phyloP scores from a whole-genome alignment of 352 stramenopile genomes.

The Poterioochromonas sp. region DNA sequence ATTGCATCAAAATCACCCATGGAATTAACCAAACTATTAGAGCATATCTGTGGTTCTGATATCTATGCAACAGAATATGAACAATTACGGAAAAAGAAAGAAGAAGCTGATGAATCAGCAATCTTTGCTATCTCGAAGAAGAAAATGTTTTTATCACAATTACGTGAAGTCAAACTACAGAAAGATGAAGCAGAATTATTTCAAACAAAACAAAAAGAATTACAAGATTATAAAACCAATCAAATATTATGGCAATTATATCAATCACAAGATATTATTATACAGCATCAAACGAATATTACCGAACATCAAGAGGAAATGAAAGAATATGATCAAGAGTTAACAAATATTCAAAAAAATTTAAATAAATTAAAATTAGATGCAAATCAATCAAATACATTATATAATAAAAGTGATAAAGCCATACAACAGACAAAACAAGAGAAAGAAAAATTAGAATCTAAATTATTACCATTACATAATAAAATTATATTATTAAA shows the following conservation, averaged over 20 bases:
- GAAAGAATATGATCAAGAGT: no score
- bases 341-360: no score
- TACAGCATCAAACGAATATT: background rate
- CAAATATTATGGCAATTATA: conserved; percentile 9
- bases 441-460: background rate
- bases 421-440: no score
- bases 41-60: conserved; percentile 84
- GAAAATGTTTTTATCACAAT: conserved; percentile 83
- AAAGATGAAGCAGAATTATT: conserved; percentile 79
- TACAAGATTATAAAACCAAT: conserved; percentile 48
- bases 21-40: conserved; percentile 91
- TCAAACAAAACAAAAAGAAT: conserved; percentile 57
- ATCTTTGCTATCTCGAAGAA: conserved; percentile 92
- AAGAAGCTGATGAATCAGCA: conserved; percentile 77
- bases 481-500: background rate
- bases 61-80: conserved; percentile 66
- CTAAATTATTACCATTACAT: background rate
- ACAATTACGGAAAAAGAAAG: conserved; percentile 69
- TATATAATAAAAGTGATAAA: background rate
- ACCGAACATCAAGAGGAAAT: no score
- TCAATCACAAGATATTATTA: background rate
- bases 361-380: no score
- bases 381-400: background rate
- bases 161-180: conserved; percentile 81
- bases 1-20: conserved; percentile 88